Evolutionary conservation across 169 alveolate genomes (phyloP).

Genomic region (Prorocentrum cordatum): DNA sequence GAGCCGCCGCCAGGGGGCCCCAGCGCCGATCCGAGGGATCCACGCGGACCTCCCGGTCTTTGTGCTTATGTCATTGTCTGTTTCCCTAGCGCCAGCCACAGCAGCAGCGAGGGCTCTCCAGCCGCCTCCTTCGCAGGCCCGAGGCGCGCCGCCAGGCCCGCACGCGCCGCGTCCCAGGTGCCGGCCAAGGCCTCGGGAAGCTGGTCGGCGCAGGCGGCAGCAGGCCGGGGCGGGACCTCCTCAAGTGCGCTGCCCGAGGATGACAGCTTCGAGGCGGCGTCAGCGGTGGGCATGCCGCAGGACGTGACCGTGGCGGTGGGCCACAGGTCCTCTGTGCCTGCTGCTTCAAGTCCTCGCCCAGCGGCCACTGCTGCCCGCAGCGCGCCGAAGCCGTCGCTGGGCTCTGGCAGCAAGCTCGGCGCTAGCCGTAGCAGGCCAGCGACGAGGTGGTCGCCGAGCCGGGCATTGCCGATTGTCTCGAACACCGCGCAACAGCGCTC

Average conservation of each 20-base stretch:
- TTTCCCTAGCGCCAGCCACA: too few species aligned
- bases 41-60: too few species aligned
- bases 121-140: too few species aligned
- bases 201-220: background rate
- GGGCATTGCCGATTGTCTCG: conserved; percentile 20
- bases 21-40: too few species aligned
- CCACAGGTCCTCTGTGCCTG: background rate
- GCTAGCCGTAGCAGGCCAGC: conserved; percentile 3
- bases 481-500: conserved; percentile 7
- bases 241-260: background rate
- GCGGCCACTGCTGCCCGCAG: background rate
- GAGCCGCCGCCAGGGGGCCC: too few species aligned
- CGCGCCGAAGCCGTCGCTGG: background rate
- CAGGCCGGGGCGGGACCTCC: background rate
- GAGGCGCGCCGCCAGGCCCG: too few species aligned
- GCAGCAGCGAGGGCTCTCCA: too few species aligned
- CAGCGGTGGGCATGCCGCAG: conserved; percentile 52
- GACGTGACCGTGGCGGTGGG: background rate
- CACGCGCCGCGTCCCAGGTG: background rate
- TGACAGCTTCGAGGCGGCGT: background rate
- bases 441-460: conserved; percentile 28
- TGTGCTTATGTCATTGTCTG: too few species aligned
- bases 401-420: background rate
- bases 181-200: background rate
- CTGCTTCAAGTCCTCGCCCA: background rate